These are phyloP conservation scores for Amauroascus niger DNA, from an alignment of 2,329 filamentous ascomycete genomes.

Conservation along the genomic window DNA sequence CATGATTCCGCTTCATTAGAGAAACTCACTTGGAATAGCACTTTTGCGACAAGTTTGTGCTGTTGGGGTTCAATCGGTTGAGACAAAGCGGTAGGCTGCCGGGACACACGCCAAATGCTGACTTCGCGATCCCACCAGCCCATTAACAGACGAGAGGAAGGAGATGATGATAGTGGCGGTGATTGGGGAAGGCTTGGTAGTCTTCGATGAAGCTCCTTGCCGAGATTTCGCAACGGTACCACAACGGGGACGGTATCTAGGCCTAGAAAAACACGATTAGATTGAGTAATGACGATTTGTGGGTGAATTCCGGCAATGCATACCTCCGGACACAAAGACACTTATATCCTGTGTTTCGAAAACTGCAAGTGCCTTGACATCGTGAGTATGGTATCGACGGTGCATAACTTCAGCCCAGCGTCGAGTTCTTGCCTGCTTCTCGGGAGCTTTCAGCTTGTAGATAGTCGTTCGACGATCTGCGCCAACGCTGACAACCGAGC, in stretches of 20 bases:
- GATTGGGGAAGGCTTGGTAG: slow-evolving; percentile 77
- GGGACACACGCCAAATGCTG: slow-evolving; percentile 62
- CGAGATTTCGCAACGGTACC: slow-evolving; percentile 66
- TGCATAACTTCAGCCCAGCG: slow-evolving; percentile 83
- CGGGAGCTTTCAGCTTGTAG: slow-evolving; percentile 54
- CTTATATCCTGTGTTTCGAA: slow-evolving; percentile 79
- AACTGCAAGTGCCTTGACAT: slow-evolving; percentile 87
- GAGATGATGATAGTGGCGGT: slow-evolving; percentile 62
- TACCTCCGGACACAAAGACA: slow-evolving; percentile 83
- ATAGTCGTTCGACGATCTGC: slow-evolving; percentile 82
- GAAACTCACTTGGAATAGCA: slow-evolving; percentile 44
- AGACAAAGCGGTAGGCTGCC: slow-evolving; percentile 39
- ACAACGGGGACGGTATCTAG: slow-evolving; percentile 78
- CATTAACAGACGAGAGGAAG: slow-evolving; percentile 63
- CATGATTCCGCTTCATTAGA: neutral
- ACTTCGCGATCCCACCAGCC: slow-evolving; percentile 90
- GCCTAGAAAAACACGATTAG: slow-evolving; percentile 41
- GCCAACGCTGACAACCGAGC: slow-evolving; percentile 75
- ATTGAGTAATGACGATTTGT: slow-evolving; percentile 1
- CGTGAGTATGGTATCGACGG: slow-evolving; percentile 78
- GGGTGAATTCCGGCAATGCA: slow-evolving; percentile 20
- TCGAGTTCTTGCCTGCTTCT: slow-evolving; percentile 44
- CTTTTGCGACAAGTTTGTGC: slow-evolving; percentile 53
- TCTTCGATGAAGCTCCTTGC: slow-evolving; percentile 68
- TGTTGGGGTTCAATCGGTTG: slow-evolving; percentile 34